Conservation (phyloP, 2,329 filamentous ascomycete species). For the Pestalotiopsis sp. region DNA sequence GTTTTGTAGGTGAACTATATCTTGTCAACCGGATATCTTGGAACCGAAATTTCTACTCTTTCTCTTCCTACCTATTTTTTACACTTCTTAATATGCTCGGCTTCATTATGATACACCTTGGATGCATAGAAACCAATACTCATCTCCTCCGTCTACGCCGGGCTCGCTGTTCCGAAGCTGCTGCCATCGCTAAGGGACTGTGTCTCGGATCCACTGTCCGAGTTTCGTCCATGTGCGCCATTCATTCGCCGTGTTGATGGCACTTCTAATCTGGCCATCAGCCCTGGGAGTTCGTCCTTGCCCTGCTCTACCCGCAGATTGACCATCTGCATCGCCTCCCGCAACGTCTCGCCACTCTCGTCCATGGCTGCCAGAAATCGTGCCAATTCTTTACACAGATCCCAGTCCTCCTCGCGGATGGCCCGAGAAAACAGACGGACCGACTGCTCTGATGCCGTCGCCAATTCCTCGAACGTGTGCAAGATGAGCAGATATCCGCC, state of each 20-base stretch:
- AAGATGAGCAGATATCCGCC: slow-evolving; percentile 95
- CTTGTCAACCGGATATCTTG: too few species aligned
- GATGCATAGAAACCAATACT: neutral
- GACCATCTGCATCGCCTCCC: slow-evolving; percentile 69
- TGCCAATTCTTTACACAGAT: slow-evolving; percentile 91
- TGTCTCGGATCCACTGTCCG: slow-evolving; percentile 31
- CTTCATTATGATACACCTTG: neutral
- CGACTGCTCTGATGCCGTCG: slow-evolving; percentile 72
- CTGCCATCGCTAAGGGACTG: slow-evolving; percentile 32
- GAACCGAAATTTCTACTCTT: too few species aligned
- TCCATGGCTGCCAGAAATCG: slow-evolving; percentile 95
- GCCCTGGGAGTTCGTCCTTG: slow-evolving; percentile 27
- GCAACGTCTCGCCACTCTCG: slow-evolving; percentile 78
- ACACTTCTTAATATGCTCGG: neutral
- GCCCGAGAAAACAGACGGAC: slow-evolving; percentile 81
- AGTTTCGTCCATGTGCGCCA: slow-evolving; percentile 28
- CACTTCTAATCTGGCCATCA: slow-evolving; percentile 36
- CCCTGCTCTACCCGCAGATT: slow-evolving; percentile 43
- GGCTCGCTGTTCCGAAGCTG: slow-evolving; percentile 33
- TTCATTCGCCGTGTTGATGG: slow-evolving; percentile 30
- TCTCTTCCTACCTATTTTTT: neutral
- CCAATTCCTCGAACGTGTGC: slow-evolving; percentile 77
- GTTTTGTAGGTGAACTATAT: too few species aligned
- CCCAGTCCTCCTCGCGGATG: slow-evolving; percentile 87
- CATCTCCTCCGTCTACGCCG: slow-evolving; percentile 19